phyloP scores from a whole-genome alignment of 2,329 filamentous ascomycete species.

The Diplodia seriata region DNA sequence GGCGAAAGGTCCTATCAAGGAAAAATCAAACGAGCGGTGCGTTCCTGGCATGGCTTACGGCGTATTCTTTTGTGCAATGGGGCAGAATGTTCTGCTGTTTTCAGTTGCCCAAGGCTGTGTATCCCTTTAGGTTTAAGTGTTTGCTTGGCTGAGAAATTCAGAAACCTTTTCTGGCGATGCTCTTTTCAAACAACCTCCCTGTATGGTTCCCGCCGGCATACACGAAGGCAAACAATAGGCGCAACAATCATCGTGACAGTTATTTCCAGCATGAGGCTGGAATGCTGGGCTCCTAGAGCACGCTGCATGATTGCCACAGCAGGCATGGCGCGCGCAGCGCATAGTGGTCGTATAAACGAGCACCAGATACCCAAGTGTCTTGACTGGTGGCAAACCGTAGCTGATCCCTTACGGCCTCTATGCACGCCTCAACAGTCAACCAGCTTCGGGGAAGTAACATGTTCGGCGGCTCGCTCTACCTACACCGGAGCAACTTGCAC shows the following conservation, averaged over 20 bases:
- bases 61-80: slow-evolving; percentile 6
- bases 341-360: too few species aligned
- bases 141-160: neutral
- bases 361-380: too few species aligned
- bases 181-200: neutral
- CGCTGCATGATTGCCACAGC: neutral
- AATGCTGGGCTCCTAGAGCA: neutral
- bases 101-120: neutral
- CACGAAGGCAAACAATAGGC: neutral
- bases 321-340: neutral
- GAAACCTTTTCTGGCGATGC: neutral
- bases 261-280: neutral
- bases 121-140: neutral
- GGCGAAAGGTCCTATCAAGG: neutral
- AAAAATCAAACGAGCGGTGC: slow-evolving; percentile 20
- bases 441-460: neutral
- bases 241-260: neutral
- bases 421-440: neutral
- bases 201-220: neutral
- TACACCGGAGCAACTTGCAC: neutral
- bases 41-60: slow-evolving; percentile 23
- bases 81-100: neutral
- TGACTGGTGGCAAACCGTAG: too few species aligned
- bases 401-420: neutral
- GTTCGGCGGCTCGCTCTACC: neutral